A percentile compares a stretch with the other conserved stretches of the same genome.
Conservation (phyloP, 768 basidiomycete genomes). For the Naganishia onofrii region DNA sequence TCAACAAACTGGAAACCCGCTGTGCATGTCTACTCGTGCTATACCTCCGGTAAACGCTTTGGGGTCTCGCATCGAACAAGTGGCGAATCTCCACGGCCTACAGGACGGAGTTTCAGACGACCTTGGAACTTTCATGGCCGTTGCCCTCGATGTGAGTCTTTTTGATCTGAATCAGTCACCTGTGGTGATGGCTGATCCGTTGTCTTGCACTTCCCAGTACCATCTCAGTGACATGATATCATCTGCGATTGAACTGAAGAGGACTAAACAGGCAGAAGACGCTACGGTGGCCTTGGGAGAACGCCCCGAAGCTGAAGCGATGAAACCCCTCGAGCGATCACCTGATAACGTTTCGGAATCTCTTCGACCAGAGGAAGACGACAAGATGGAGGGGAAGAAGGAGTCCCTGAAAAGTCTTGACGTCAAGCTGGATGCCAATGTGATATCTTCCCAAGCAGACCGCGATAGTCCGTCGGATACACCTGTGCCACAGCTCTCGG, state of each 20-base stretch:
- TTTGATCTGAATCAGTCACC: neutral
- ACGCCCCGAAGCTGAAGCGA: neutral
- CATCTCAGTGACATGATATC: conserved; percentile 9
- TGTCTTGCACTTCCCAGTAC: neutral
- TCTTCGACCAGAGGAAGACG: neutral
- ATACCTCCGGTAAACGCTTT: conserved; percentile 1
- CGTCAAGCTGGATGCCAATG: no score
- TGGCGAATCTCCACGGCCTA: conserved; percentile 13
- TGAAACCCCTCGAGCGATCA: neutral
- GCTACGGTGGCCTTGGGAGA: neutral
- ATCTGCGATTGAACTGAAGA: conserved; percentile 13
- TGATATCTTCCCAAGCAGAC: neutral
- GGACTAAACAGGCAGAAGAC: neutral
- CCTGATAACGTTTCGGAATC: conserved; percentile 13
- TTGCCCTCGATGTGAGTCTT: conserved; percentile 19
- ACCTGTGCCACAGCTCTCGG: neutral
- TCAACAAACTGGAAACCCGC: conserved; percentile 12
- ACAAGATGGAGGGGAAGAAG: neutral
- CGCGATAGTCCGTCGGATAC: neutral
- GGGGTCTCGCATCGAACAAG: neutral
- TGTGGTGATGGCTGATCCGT: neutral
- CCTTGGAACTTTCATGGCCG: conserved; percentile 11
- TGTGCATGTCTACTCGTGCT: conserved; percentile 9
- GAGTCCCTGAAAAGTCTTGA: neutral
- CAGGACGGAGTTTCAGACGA: conserved; percentile 15